Conservation (phyloP, 2,329 filamentous ascomycete genomes). For the Fragosphaeria purpurea region DNA sequence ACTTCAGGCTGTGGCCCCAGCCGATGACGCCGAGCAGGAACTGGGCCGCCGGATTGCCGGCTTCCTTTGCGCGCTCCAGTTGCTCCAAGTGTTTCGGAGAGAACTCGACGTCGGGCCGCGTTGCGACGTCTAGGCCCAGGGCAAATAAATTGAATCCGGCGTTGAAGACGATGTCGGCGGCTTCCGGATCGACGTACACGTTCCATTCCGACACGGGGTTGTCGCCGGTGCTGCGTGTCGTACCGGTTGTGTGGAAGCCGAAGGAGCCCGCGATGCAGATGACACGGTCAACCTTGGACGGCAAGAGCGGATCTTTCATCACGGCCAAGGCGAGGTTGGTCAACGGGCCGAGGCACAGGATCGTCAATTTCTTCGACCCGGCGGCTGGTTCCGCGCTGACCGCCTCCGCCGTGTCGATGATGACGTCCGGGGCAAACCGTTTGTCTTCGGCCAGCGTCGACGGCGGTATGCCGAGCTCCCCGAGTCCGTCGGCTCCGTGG, state of each 20-base stretch:
- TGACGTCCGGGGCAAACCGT: constrained; percentile 1
- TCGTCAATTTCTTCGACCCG: not conserved
- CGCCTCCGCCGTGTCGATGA: constrained; percentile 1
- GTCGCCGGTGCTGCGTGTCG: constrained; percentile 3
- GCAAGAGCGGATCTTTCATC: constrained; percentile 2
- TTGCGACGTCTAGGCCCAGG: constrained; percentile 3
- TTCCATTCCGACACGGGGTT: constrained; percentile 4
- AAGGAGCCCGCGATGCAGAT: constrained; percentile 3
- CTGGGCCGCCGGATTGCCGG: not conserved
- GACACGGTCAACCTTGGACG: constrained; percentile 1
- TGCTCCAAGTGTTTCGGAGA: not conserved
- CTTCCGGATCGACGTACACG: constrained; percentile 5
- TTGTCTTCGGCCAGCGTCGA: not conserved
- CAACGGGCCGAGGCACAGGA: constrained; percentile 2
- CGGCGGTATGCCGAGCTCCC: constrained; percentile 1
- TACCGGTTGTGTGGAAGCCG: constrained; percentile 3
- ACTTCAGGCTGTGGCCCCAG: constrained; percentile 2
- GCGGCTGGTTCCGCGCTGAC: not conserved
- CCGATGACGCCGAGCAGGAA: constrained; percentile 4
- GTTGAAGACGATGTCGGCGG: not conserved
- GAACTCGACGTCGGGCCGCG: constrained; percentile 3
- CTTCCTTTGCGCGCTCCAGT: not conserved
- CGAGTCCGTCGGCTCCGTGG: constrained; percentile 2
- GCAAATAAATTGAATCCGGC: not conserved
- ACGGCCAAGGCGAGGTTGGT: constrained; percentile 4